These are phyloP conservation scores for Fragilaria crotonensis DNA, from an alignment of 108 stramenopile genomes.

Conservation along the genomic window DNA sequence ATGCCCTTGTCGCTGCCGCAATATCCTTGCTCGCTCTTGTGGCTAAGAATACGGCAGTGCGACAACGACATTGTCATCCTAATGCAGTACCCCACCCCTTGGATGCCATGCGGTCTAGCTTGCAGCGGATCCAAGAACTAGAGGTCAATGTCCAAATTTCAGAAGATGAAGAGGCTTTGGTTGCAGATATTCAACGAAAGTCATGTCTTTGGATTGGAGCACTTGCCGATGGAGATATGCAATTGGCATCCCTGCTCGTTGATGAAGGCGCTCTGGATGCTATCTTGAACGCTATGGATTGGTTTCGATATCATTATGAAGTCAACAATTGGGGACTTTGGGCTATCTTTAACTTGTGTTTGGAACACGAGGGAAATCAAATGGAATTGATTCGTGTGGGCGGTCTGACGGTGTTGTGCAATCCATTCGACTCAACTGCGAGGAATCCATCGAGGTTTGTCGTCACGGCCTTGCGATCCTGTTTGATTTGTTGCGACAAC, in stretches of 20 bases:
- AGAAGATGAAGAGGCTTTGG: constrained; percentile 24
- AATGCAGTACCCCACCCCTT: constrained; percentile 35
- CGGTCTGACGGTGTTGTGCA: constrained; percentile 30
- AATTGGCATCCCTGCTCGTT: constrained; percentile 20
- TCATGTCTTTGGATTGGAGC: constrained; percentile 46
- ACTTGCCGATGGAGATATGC: constrained; percentile 30
- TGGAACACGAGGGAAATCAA: constrained; percentile 33
- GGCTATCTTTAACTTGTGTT: constrained; percentile 46
- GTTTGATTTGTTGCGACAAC: constrained; percentile 42
- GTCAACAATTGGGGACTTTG: constrained; percentile 53
- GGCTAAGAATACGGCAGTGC: constrained; percentile 33
- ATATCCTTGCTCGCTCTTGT: constrained; percentile 83
- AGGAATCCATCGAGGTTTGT: constrained; percentile 31
- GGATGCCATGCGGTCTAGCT: constrained; percentile 12
- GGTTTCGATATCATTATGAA: constrained; percentile 48
- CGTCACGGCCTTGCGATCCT: constrained; percentile 54
- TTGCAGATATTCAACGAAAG: constrained; percentile 50
- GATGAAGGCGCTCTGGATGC: constrained; percentile 39
- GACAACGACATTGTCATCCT: constrained; percentile 23
- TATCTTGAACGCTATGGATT: constrained; percentile 36
- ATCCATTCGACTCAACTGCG: constrained; percentile 31
- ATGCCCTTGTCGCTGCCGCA: constrained; percentile 82
- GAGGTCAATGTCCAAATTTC: too few relatives aligned
- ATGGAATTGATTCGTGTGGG: constrained; percentile 17
- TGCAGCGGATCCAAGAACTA: constrained; percentile 29